Conservation (phyloP, 2,329 filamentous ascomycete species). For the Calonectria multiphialidica region DNA sequence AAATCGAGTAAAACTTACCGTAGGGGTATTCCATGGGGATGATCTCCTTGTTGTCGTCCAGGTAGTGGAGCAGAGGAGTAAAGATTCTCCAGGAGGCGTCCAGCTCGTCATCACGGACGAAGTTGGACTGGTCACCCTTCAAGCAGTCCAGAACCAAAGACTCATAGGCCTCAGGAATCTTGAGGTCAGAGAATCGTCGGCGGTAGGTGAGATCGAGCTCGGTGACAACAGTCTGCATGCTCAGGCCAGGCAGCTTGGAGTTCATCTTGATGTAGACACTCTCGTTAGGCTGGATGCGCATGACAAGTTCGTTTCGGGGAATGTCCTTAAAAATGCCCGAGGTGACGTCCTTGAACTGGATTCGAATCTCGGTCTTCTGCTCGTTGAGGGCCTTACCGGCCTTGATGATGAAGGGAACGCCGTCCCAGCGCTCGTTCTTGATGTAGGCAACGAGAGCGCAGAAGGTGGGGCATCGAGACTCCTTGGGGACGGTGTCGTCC, state of each 20-base stretch:
- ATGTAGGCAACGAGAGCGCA: slow-evolving; percentile 97
- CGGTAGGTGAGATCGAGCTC: slow-evolving; percentile 99
- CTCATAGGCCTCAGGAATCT: slow-evolving; percentile 99
- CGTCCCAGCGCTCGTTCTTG: slow-evolving; percentile 99
- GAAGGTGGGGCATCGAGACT: slow-evolving; percentile 97
- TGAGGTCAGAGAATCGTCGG: slow-evolving; percentile 97
- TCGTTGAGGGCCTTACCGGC: slow-evolving; percentile 98
- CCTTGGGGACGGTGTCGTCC: slow-evolving; percentile 97
- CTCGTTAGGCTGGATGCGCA: slow-evolving; percentile 99
- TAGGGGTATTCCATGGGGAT: slow-evolving; percentile 99
- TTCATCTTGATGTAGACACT: slow-evolving; percentile 99
- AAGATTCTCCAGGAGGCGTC: slow-evolving; percentile 99
- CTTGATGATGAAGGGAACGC: slow-evolving; percentile 99
- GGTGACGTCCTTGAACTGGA: slow-evolving; percentile 99
- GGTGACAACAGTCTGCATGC: slow-evolving; percentile 99
- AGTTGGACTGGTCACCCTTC: slow-evolving; percentile 99
- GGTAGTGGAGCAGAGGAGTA: slow-evolving; percentile 95
- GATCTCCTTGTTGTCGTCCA: slow-evolving; percentile 99
- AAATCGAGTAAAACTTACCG: slow-evolving; percentile 66
- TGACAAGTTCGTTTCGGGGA: slow-evolving; percentile 97
- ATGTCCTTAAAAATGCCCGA: slow-evolving; percentile 99
- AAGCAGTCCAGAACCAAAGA: slow-evolving; percentile 96
- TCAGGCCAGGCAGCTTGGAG: slow-evolving; percentile 97
- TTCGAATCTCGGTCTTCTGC: slow-evolving; percentile 99
- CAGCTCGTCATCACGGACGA: slow-evolving; percentile 95